These are phyloP conservation scores for Ceraceosorus guamensis DNA, from an alignment of 1,284 basidiomycete species.

Conservation along the genomic window DNA sequence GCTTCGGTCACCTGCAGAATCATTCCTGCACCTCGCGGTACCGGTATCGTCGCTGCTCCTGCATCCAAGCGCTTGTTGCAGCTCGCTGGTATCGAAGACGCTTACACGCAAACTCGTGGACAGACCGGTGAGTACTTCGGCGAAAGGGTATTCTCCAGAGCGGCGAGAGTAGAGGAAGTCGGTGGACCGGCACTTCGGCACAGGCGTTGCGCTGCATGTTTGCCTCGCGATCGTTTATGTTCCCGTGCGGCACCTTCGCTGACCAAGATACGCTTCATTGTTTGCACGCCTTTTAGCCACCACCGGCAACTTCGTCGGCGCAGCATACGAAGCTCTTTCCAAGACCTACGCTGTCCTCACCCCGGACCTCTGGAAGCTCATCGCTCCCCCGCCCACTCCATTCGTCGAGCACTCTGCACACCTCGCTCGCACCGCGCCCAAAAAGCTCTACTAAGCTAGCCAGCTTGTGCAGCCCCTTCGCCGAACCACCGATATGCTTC, in stretches of 20 bases:
- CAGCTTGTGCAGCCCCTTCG: no score
- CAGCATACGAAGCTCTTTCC: slow-evolving; percentile 91
- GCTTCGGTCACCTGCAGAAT: slow-evolving; percentile 99
- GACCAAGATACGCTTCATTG: no score
- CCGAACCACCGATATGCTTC: no score
- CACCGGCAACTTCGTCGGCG: slow-evolving; percentile 99
- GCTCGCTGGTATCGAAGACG: slow-evolving; percentile 90
- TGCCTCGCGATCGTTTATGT: no score
- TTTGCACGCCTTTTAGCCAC: slow-evolving; percentile 51
- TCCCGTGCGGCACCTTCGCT: no score
- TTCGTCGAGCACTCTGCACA: slow-evolving; percentile 46
- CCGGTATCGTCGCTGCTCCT: slow-evolving; percentile 98
- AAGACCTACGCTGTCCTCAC: slow-evolving; percentile 97
- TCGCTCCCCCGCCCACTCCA: slow-evolving; percentile 63
- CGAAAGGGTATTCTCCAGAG: no score
- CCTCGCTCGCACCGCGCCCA: slow-evolving; percentile 33
- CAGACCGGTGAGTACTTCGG: slow-evolving; percentile 62
- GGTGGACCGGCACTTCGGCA: no score
- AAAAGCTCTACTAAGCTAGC: neutral
- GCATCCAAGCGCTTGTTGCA: slow-evolving; percentile 94
- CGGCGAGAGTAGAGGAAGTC: no score
- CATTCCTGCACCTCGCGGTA: slow-evolving; percentile 93
- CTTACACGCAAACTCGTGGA: slow-evolving; percentile 91
- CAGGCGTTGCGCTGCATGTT: no score
- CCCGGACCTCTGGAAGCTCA: slow-evolving; percentile 89